phyloP scores from a whole-genome alignment of 129 eudicot species.

The Mikania micrantha region DNA sequence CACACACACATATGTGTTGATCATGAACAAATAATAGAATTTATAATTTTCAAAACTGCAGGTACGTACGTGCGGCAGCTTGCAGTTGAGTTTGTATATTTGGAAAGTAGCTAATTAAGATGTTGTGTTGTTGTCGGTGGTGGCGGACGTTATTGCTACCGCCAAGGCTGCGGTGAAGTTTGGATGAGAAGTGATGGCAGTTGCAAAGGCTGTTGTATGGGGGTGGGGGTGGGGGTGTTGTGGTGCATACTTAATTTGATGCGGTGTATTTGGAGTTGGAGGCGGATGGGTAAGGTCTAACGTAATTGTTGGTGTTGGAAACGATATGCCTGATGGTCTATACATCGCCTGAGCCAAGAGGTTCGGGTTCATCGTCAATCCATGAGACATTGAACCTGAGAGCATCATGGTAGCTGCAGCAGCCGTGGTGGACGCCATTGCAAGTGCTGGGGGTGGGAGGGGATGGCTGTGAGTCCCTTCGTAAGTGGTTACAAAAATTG shows the following conservation, averaged over 20 bases:
- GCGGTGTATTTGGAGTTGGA: conserved; percentile 25
- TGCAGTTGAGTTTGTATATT: no score
- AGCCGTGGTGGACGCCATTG: conserved; percentile 84
- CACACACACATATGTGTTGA: no score
- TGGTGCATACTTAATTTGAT: conserved; percentile 24
- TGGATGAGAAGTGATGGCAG: conserved; percentile 80
- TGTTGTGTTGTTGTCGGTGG: not conserved
- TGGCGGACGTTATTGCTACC: conserved; percentile 73
- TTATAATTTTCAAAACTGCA: no score
- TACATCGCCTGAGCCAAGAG: conserved; percentile 61
- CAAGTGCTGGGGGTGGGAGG: conserved; percentile 81
- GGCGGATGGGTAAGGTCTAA: conserved; percentile 71
- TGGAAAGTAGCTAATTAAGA: no score
- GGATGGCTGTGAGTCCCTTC: conserved; percentile 96
- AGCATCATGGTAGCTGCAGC: conserved; percentile 88
- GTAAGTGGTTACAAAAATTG: conserved; percentile 73
- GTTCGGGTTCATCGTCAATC: conserved; percentile 62
- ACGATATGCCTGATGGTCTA: no score
- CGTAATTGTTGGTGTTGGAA: conserved; percentile 86
- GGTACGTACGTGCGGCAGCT: no score
- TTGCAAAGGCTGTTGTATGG: conserved; percentile 29
- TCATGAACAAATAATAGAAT: no score
- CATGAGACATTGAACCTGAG: conserved; percentile 88
- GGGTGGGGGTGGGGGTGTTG: conserved; percentile 31
- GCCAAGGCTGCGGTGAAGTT: conserved; percentile 91